phyloP scores from a whole-genome alignment of 2,329 filamentous ascomycete genomes.

The Elsinoe perseae region DNA sequence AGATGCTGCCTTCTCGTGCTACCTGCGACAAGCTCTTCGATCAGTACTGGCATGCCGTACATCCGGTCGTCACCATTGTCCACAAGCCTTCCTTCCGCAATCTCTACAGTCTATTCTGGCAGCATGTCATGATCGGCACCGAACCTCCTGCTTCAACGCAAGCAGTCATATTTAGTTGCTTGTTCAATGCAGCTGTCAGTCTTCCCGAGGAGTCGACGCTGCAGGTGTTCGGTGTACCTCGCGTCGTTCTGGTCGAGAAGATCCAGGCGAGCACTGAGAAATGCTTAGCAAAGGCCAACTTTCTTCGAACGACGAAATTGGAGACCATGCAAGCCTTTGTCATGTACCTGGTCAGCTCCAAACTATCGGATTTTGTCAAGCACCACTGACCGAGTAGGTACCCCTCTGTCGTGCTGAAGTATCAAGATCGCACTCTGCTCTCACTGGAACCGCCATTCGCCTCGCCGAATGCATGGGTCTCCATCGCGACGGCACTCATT shows the following conservation, averaged over 20 bases:
- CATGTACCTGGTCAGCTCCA: conserved; percentile 58
- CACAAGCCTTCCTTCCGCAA: conserved; percentile 60
- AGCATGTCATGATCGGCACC: conserved; percentile 48
- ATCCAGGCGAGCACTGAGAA: conserved; percentile 61
- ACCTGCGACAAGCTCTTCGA: conserved; percentile 55
- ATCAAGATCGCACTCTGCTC: conserved; percentile 63
- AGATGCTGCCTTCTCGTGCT: conserved; percentile 52
- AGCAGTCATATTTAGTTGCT: conserved; percentile 59
- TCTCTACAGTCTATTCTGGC: conserved; percentile 60
- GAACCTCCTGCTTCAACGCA: conserved; percentile 59
- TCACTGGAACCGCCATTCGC: conserved; percentile 63
- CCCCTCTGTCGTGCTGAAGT: conserved; percentile 65
- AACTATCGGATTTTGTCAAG: background rate
- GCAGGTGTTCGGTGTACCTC: conserved; percentile 49
- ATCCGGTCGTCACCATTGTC: conserved; percentile 59
- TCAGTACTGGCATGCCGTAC: conserved; percentile 61
- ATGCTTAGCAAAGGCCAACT: conserved; percentile 60
- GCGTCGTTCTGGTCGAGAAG: conserved; percentile 51
- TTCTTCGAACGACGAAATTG: conserved; percentile 62
- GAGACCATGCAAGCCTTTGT: conserved; percentile 70
- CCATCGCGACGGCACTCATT: conserved; percentile 61
- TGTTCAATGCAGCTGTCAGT: conserved; percentile 63
- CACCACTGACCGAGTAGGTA: conserved; percentile 42
- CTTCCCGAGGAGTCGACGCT: conserved; percentile 49
- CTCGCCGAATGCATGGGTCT: conserved; percentile 72